These are phyloP conservation scores for Stagonosporopsis chrysanthemi DNA, from an alignment of 2,329 filamentous ascomycete species.

Conservation along the genomic window DNA sequence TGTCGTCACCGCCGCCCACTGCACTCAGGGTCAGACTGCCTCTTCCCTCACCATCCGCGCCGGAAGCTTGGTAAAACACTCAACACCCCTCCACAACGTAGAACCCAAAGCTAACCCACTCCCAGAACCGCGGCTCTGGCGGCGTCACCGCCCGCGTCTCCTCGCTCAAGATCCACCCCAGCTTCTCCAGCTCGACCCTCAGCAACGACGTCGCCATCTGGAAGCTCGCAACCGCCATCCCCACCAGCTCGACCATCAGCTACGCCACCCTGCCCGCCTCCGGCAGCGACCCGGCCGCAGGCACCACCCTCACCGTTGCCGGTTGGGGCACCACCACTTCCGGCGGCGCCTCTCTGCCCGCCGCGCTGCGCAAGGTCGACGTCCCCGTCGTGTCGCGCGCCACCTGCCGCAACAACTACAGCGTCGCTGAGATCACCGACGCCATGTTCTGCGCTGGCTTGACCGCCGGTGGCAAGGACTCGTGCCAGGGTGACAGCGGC, in stretches of 20 bases:
- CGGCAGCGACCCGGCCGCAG: slow-evolving; percentile 33
- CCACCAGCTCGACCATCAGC: slow-evolving; percentile 33
- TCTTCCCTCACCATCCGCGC: slow-evolving; percentile 29
- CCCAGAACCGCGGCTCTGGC: slow-evolving; percentile 30
- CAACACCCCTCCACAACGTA: too few relatives aligned
- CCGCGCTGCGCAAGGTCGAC: slow-evolving; percentile 35
- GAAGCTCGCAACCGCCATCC: slow-evolving; percentile 34
- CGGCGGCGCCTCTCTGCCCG: slow-evolving; percentile 22
- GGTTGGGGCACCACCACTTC: slow-evolving; percentile 35
- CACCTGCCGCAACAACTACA: slow-evolving; percentile 32
- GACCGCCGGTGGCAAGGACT: slow-evolving; percentile 39
- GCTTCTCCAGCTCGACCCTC: slow-evolving; percentile 23
- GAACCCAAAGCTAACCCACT: not conserved
- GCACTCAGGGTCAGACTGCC: slow-evolving; percentile 27
- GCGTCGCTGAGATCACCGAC: slow-evolving; percentile 28
- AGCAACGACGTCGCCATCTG: slow-evolving; percentile 38
- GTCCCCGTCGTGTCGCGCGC: slow-evolving; percentile 40
- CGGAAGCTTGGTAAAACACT: slow-evolving; percentile 29
- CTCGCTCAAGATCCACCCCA: slow-evolving; percentile 30
- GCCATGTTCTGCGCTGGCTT: slow-evolving; percentile 41
- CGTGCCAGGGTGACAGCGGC: slow-evolving; percentile 45
- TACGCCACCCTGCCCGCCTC: slow-evolving; percentile 34
- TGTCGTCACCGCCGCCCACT: slow-evolving; percentile 41
- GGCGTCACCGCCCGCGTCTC: slow-evolving; percentile 31
- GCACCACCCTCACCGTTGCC: slow-evolving; percentile 30